These are phyloP conservation scores for Alternaria brassicicola DNA, from an alignment of 2,329 filamentous ascomycete genomes.

Conservation along the genomic window DNA sequence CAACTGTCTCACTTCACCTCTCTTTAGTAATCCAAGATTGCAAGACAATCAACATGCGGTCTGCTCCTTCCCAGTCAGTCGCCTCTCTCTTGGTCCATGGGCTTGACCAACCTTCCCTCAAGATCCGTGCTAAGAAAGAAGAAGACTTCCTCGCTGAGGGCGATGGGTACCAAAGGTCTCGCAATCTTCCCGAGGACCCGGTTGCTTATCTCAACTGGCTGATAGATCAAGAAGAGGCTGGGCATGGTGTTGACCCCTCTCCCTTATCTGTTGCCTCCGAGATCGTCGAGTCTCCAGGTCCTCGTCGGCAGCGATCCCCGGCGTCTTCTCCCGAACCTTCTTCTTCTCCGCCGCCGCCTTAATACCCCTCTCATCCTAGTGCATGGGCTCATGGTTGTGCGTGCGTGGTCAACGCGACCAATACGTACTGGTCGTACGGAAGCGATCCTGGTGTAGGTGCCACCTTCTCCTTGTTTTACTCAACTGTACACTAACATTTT, in stretches of 20 bases:
- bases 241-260: neutral
- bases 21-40: neutral
- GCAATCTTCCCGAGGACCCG: neutral
- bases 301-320: neutral
- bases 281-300: neutral
- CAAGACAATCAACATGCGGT: neutral
- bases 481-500: neutral
- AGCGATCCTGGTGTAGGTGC: neutral
- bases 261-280: neutral
- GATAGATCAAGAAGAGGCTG: neutral
- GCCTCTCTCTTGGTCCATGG: neutral
- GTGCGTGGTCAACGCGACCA: neutral
- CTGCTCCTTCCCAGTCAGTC: neutral
- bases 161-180: neutral
- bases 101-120: neutral
- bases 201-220: neutral
- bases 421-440: constrained; percentile 2
- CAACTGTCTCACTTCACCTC: neutral
- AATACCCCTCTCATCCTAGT: neutral
- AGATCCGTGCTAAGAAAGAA: neutral
- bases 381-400: neutral
- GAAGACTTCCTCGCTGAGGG: neutral
- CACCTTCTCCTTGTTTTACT: neutral
- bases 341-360: neutral
- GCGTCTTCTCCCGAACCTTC: neutral